Percentiles rank a stretch among this genome's conserved stretches.
These are phyloP conservation scores for Scheffersomyces segobiensis DNA, from an alignment of 1,139 yeast genomes.

Conservation along the genomic window DNA sequence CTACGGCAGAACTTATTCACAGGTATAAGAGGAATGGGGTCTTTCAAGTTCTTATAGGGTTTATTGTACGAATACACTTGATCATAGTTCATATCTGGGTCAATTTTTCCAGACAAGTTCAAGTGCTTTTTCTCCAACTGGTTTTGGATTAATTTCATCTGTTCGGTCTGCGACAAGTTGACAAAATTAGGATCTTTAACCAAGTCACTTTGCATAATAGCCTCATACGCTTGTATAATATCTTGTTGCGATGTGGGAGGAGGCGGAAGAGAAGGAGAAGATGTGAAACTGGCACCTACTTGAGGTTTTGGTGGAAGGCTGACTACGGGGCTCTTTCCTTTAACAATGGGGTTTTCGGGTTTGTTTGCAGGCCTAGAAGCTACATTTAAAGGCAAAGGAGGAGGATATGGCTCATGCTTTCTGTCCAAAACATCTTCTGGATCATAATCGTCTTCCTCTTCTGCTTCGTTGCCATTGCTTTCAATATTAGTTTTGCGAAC, in stretches of 20 bases:
- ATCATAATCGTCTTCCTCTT: slow-evolving; percentile 24
- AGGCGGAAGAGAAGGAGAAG: slow-evolving; percentile 8
- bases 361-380: slow-evolving; percentile 2
- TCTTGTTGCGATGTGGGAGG: slow-evolving; percentile 10
- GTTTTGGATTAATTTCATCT: slow-evolving; percentile 31
- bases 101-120: slow-evolving; percentile 15
- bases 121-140: slow-evolving; percentile 30
- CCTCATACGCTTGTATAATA: slow-evolving; percentile 34
- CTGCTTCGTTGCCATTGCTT: slow-evolving; percentile 3
- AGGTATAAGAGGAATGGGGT: slow-evolving; percentile 47
- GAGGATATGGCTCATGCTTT: not conserved
- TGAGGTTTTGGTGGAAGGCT: slow-evolving; percentile 37
- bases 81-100: slow-evolving; percentile 28
- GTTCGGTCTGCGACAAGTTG: slow-evolving; percentile 31
- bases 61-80: slow-evolving; percentile 44
- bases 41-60: slow-evolving; percentile 33
- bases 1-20: slow-evolving; percentile 53
- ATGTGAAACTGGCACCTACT: slow-evolving; percentile 14
- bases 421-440: slow-evolving; percentile 18
- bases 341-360: not conserved
- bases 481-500: not conserved
- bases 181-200: slow-evolving; percentile 33
- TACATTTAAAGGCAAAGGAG: not conserved
- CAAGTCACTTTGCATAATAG: slow-evolving; percentile 33
- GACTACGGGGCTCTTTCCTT: slow-evolving; percentile 5